A percentile compares a stretch with the other conserved stretches of the same genome.
These are phyloP conservation scores for Aschersonia sp. DNA, from an alignment of 2,329 filamentous ascomycete genomes.

Conservation along the genomic window DNA sequence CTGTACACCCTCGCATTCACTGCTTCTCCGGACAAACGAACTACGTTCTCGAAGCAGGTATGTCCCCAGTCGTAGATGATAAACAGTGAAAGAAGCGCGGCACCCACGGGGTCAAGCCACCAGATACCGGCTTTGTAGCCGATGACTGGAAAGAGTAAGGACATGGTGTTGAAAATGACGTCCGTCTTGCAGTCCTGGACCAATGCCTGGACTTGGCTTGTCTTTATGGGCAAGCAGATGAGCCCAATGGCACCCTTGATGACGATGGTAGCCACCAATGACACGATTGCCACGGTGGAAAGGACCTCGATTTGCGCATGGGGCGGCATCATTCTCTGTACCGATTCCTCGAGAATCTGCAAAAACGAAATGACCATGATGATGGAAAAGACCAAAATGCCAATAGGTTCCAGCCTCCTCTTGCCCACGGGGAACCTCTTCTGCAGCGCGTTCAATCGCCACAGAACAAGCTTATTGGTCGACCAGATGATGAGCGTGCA, in stretches of 20 bases:
- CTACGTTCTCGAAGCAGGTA: constrained; percentile 25
- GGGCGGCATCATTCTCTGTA: constrained; percentile 40
- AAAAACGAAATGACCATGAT: constrained; percentile 75
- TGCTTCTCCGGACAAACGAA: constrained; percentile 16
- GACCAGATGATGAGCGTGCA: constrained; percentile 69
- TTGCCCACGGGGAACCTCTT: constrained; percentile 62
- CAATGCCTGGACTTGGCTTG: constrained; percentile 66
- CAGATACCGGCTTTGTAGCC: constrained; percentile 43
- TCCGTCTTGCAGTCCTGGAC: constrained; percentile 39
- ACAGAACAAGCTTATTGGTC: constrained; percentile 54
- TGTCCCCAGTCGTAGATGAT: constrained; percentile 57
- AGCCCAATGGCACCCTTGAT: constrained; percentile 73
- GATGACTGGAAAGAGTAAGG: constrained; percentile 69
- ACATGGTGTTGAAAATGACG: constrained; percentile 77
- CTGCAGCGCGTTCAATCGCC: constrained; percentile 30
- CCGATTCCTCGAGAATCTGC: constrained; percentile 57
- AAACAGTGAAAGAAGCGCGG: constrained; percentile 46
- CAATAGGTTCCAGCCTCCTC: constrained; percentile 55
- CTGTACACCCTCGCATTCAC: constrained; percentile 14
- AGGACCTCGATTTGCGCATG: constrained; percentile 33
- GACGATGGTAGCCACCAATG: constrained; percentile 58
- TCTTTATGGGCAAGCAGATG: constrained; percentile 69
- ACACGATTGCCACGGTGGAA: constrained; percentile 16
- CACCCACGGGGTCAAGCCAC: constrained; percentile 53
- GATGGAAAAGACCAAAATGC: constrained; percentile 63